Evolutionary conservation across 1,284 basidiomycete genomes (phyloP), one percentile per base, ranked within the genome.

Genomic region (Neonothopanus nambi): DNA sequence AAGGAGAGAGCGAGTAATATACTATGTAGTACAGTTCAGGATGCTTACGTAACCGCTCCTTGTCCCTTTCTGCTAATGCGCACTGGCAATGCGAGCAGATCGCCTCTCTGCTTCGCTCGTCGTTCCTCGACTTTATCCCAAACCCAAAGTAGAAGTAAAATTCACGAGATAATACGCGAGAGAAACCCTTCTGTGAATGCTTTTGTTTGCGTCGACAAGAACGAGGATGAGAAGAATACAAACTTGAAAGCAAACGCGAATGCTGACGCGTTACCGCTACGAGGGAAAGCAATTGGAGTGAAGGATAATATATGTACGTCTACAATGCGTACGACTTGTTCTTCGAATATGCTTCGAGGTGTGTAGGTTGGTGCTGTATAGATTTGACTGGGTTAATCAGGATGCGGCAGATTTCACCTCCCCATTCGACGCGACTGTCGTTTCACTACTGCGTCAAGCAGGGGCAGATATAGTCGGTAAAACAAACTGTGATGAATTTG

Each of bases 401-500:
- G n/a, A 17, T 28, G 26, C 26, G 26, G 9, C 58, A 89, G 88
- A 81, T 21, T 98, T 91, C 63, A 67, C 63, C 0, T 84, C 95
- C 0, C 93, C 93, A 0, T 95, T 90, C 64, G 90, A 95, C 66
- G 94, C 96, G 43, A 94, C 93, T 0, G 90, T 90, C 4, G 91
- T 98, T 0, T 59, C 71, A 1, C 70, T 85, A 2, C 71, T 99
- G 0, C 73, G 78, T 1, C 58, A 72, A 0, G 77, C 81, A 0
- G 95, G 93, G 1, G 93, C 89, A 0, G 68, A 79, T 8, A 81
- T 98, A 12, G 65, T 88, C 0, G 95, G 93, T 2, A 96, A 96
- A 71, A 89, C 95, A 0, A 98, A 98, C 66, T 95, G 94, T 70
- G 96, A 99, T 67, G 96, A 98, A 69, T 99, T 99, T 70, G 95